Conservation (phyloP, 176 grass and related monocot genomes). For the Sorghum bicolor region Sorghum_bicolor_NCBIv3 NC_012870.2:79684501-79685000, state of each 20-base stretch:
- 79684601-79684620: conserved; percentile 41
- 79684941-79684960: background rate
- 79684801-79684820: background rate
- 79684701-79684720: background rate
- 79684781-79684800: background rate
- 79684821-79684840: background rate
- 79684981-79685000: conserved; percentile 80
- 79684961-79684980: background rate
- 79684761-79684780: background rate
- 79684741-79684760: background rate
- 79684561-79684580: conserved; percentile 96
- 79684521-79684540: conserved; percentile 99
- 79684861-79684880: background rate
- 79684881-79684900: background rate
- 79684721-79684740: background rate
- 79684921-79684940: background rate
- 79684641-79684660: conserved; percentile 7
- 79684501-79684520: conserved; percentile 17
- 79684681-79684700: background rate
- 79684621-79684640: background rate
- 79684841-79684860: background rate
- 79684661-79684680: background rate
- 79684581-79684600: conserved; percentile 99
- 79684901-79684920: background rate
- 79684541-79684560: conserved; percentile 97